Base-by-base conservation (phyloP, 345 rosid species). In the Euphorbia pulcherrima region DNA sequence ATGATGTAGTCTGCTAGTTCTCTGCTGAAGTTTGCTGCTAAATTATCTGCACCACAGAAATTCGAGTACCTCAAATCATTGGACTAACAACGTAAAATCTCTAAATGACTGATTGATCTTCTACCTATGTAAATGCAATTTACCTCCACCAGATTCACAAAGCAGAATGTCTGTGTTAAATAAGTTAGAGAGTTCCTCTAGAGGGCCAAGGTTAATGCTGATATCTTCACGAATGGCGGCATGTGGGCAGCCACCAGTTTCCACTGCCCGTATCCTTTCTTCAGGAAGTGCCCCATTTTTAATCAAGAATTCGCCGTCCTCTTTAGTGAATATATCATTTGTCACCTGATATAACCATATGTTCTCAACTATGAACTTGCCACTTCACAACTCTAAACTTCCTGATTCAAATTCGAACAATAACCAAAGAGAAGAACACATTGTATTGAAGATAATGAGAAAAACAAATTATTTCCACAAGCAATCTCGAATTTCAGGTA, bases 211-310 rank as follows among this genome's bases (percentile, higher is more conserved):
- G 74, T 91, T 94, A 65, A 91, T 94, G 78, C 96, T 94, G 83
- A 94, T 94, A 70, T 94, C 97, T 81, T 94, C 97, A 64, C 95
- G 96, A 70, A 94, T 94, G 0, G 99, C 99, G n/a, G 97, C 97
- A 62, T 91, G 99, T 7, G 97, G 96, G 63, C 99, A 89, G 44
- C 96, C 97, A 79, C 99, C 97, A 0, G 97, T 94, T 80, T 94
- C 97, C 41, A 91, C 87, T 56, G 99, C 97, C 4, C 85, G 91
- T 10, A 94, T 91, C 79, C 99, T 85, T 81, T 91, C 97, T 72
- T 83, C 92, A 16, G 96, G 95, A 65, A 91, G 91, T 55, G 97
- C 96, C 14, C 92, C 97, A 51, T 94, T 74, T 78, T 91, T 89
- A 74, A 91, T 86, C 82, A 94, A 83, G 85, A 94, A 94, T 79